phyloP scores from a whole-genome alignment of 495 filamentous ascomycete genomes.

The Sordaria brevicollis region DNA sequence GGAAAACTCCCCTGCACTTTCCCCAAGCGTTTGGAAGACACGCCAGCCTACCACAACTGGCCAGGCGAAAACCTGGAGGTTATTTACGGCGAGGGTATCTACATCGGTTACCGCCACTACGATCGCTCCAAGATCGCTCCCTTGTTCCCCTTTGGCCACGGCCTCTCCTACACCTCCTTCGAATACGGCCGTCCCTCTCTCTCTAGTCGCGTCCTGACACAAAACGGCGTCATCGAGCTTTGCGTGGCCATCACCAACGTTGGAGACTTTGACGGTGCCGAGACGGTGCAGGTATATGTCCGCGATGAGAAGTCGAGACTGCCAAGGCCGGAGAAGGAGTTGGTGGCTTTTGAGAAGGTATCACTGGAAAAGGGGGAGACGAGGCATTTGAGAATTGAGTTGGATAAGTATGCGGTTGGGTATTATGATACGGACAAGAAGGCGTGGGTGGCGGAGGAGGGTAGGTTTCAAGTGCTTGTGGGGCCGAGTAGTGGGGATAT shows the following conservation, averaged over 20 bases:
- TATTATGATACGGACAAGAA: conserved; percentile 66
- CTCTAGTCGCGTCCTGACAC: conserved; percentile 35
- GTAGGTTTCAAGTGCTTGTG: conserved; percentile 56
- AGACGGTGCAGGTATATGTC: conserved; percentile 75
- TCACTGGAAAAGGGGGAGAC: conserved; percentile 58
- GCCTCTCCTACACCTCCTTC: conserved; percentile 74
- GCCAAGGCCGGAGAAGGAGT: conserved; percentile 62
- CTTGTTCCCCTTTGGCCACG: conserved; percentile 74
- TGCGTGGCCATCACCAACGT: conserved; percentile 60
- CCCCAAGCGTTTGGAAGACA: conserved; percentile 65
- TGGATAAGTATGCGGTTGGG: conserved; percentile 69
- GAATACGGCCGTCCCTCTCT: conserved; percentile 52
- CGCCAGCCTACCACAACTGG: conserved; percentile 77
- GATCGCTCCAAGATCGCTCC: conserved; percentile 56
- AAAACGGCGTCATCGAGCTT: conserved; percentile 46
- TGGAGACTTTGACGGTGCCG: conserved; percentile 52
- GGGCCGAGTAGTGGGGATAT: conserved; percentile 40
- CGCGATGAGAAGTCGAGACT: conserved; percentile 42
- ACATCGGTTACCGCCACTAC: conserved; percentile 77
- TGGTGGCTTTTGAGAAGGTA: conserved; percentile 76
- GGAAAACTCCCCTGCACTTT: conserved; percentile 74
- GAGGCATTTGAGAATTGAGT: conserved; percentile 49
- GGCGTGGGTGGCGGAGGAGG: conserved; percentile 72
- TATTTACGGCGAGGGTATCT: conserved; percentile 75
- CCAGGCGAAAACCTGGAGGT: conserved; percentile 68